Percentiles rank a stretch among this genome's conserved stretches.
phyloP scores from a whole-genome alignment of 2,329 filamentous ascomycete species.

The Torrubiellomyces zombiae region DNA sequence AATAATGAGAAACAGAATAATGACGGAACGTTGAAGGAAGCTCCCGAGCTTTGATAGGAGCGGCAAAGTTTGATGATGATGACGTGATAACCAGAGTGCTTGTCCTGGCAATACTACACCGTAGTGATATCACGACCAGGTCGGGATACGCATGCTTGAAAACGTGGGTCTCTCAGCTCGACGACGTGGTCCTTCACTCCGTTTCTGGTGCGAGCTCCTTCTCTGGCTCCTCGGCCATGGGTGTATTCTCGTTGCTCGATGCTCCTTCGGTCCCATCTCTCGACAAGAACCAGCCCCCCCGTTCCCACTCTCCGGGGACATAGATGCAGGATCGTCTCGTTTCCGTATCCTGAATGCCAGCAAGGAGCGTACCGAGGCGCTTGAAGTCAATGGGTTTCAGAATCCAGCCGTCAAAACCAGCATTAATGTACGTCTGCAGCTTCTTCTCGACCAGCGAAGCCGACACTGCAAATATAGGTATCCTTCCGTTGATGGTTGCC shows the following conservation, averaged over 20 bases:
- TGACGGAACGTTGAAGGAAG: no score
- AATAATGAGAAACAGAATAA: no score
- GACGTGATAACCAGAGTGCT: no score
- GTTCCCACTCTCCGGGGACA: slow-evolving; percentile 57
- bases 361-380: slow-evolving; percentile 50
- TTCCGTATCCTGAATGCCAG: slow-evolving; percentile 47
- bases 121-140: no score
- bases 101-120: no score
- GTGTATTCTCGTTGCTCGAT: slow-evolving; percentile 11
- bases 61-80: background rate
- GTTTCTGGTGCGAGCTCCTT: background rate
- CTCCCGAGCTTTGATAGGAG: no score
- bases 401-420: slow-evolving; percentile 83
- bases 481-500: slow-evolving; percentile 42
- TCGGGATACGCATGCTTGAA: no score
- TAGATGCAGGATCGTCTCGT: slow-evolving; percentile 50
- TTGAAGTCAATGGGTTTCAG: slow-evolving; percentile 76
- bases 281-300: slow-evolving; percentile 62
- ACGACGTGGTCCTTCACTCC: background rate
- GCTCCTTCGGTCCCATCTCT: slow-evolving; percentile 4
- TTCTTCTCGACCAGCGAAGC: slow-evolving; percentile 63
- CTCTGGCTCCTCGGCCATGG: slow-evolving; percentile 8
- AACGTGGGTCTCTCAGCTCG: no score
- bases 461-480: slow-evolving; percentile 77
- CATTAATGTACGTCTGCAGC: slow-evolving; percentile 50